Evolutionary conservation across 2,329 filamentous ascomycete genomes (phyloP), one percentile per base, ranked within the genome.

Genomic region (Pseudovirgaria hyperparasitica): DNA sequence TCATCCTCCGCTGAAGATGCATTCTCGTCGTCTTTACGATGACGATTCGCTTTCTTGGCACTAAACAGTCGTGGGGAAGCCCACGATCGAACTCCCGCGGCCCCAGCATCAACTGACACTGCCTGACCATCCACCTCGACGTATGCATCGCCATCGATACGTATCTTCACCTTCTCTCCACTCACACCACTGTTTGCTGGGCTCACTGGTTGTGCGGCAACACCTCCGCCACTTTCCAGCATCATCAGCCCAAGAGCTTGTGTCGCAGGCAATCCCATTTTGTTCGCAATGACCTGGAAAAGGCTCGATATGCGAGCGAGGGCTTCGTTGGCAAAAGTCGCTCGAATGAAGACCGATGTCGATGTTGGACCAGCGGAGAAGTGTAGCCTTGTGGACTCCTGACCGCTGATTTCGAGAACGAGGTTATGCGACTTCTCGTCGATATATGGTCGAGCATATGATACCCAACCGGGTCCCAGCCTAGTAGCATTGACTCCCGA

Each of bases 381-480:
- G 25, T 48, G 39, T 3, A 56, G 32, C 2, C 38, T 46, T 1
- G 49, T 48, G 11, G 76, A 73, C 32, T 55, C 52, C 1, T 28
- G 11, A 13, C 33, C 22, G 2, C 44, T 45, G 26, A 92, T 78
- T 50, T 96, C 84, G 2, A 94, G 58, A 15, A 96, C 65, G 13
- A 94, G 65, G 47, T 86, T 80, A 32, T 72, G 65, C 0, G 77
- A 57, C 13, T 63, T 64, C 28, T 82, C 73, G 49, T 94, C 85
- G n/a, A 84, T 74, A 43, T 77, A 92, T 0, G 87, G 87, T 5
- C 87, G 73, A 9, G 81, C 72, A 43, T 96, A 96, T 36, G 72
- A 72, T 16, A 92, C 72, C 62, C 71, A 80, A 4, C 69, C 66
- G 7, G 50, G 27, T 23, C 31, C 35, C 3, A 28, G 25, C 9